A percentile compares a stretch with the other conserved stretches of the same genome.
Evolutionary conservation across 306 rosid species (phyloP).

Genomic region (Cicer yamashitae): DNA sequence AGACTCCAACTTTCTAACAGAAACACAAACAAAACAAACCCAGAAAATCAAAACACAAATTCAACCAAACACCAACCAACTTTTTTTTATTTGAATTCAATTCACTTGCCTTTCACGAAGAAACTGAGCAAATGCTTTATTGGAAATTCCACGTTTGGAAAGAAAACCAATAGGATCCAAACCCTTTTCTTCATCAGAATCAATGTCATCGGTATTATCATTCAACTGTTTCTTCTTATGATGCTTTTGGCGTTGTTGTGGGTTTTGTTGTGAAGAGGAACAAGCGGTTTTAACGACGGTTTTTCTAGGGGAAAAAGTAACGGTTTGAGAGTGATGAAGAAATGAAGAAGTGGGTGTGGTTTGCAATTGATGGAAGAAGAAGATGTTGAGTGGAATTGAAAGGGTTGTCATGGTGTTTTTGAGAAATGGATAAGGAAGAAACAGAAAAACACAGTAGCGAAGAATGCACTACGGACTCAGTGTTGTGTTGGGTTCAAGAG

Average conservation of each 20-base stretch:
- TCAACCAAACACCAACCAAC: background rate
- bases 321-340: constrained; percentile 49
- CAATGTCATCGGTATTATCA: constrained; percentile 42
- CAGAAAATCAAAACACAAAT: constrained; percentile 25
- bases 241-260: constrained; percentile 47
- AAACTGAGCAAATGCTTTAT: constrained; percentile 79
- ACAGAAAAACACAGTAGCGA: constrained; percentile 10
- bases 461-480: background rate
- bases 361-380: constrained; percentile 41
- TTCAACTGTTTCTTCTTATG: constrained; percentile 41
- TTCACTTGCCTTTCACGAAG: constrained; percentile 83
- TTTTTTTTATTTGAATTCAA: background rate
- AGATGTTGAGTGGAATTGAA: constrained; percentile 52
- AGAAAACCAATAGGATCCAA: constrained; percentile 87
- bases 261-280: constrained; percentile 74
- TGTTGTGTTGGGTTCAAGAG: constrained; percentile 43
- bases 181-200: constrained; percentile 65
- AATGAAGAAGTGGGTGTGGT: constrained; percentile 39
- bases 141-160: constrained; percentile 74
- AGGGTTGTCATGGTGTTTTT: constrained; percentile 47
- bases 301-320: constrained; percentile 58
- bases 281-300: constrained; percentile 49
- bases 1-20: constrained; percentile 13
- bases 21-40: constrained; percentile 29
- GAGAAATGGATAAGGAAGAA: constrained; percentile 26